Percentiles rank a stretch among this genome's conserved stretches.
Evolutionary conservation across 768 basidiomycete genomes (phyloP).

Genomic region (Podaxis sp.): DNA sequence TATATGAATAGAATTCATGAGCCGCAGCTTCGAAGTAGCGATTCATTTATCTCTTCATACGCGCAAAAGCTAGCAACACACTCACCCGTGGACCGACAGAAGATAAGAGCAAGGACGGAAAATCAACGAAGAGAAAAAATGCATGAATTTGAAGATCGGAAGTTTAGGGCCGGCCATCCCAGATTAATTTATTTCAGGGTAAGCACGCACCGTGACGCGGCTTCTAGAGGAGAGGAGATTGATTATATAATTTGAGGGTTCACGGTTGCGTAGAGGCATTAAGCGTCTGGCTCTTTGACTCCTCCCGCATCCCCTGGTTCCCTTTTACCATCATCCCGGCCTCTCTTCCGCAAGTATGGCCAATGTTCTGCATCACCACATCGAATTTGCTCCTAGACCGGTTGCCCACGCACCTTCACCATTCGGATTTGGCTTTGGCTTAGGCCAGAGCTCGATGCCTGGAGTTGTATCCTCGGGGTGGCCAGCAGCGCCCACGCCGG

Average conservation of each 20-base stretch:
- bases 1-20: slow-evolving; percentile 73
- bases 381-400: slow-evolving; percentile 62
- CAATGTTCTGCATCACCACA: slow-evolving; percentile 65
- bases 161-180: slow-evolving; percentile 37
- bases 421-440: slow-evolving; percentile 74
- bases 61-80: slow-evolving; percentile 16
- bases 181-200: background rate
- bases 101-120: slow-evolving; percentile 16
- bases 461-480: slow-evolving; percentile 45
- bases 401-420: slow-evolving; percentile 62
- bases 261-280: slow-evolving; percentile 14
- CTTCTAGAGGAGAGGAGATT: slow-evolving; percentile 3
- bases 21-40: slow-evolving; percentile 85
- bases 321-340: slow-evolving; percentile 21
- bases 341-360: slow-evolving; percentile 45
- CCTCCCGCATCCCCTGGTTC: slow-evolving; percentile 13
- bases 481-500: slow-evolving; percentile 45
- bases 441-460: slow-evolving; percentile 45
- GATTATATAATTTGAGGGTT: slow-evolving; percentile 14
- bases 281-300: slow-evolving; percentile 8
- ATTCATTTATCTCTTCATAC: slow-evolving; percentile 76
- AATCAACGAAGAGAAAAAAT: slow-evolving; percentile 20
- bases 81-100: slow-evolving; percentile 31
- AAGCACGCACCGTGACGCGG: slow-evolving; percentile 8
- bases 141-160: slow-evolving; percentile 17